These are phyloP conservation scores for Zopfochytrium polystomum DNA, from an alignment of 371 early-diverging fungal genomes.

Conservation along the genomic window DNA sequence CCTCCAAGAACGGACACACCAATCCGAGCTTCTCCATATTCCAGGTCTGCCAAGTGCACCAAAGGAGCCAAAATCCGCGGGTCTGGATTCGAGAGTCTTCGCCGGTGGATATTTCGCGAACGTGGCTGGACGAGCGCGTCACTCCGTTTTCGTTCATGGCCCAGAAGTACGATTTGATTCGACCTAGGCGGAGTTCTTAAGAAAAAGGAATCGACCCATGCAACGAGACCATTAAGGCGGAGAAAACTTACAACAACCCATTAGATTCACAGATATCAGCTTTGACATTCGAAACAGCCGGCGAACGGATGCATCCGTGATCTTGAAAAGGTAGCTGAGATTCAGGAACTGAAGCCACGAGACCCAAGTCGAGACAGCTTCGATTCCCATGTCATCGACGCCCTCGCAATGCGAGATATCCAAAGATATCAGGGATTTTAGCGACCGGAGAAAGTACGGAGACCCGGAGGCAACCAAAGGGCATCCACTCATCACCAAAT, in stretches of 20 bases:
- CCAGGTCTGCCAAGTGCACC: constrained; percentile 41
- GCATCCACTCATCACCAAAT: constrained; percentile 40
- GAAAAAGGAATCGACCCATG: neutral
- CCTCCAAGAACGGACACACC: constrained; percentile 41
- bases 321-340: constrained; percentile 37
- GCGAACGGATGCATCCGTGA: constrained; percentile 39
- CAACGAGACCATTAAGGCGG: neutral
- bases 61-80: constrained; percentile 44
- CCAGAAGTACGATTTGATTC: constrained; percentile 45
- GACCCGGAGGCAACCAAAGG: constrained; percentile 27
- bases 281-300: constrained; percentile 33
- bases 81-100: constrained; percentile 46
- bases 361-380: constrained; percentile 29
- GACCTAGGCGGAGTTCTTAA: constrained; percentile 19
- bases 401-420: constrained; percentile 40
- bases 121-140: constrained; percentile 10
- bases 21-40: constrained; percentile 24
- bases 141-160: constrained; percentile 22
- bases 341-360: constrained; percentile 33
- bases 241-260: constrained; percentile 40
- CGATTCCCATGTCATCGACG: constrained; percentile 38
- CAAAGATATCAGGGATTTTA: constrained; percentile 22
- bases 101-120: constrained; percentile 37
- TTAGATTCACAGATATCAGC: constrained; percentile 31
- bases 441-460: constrained; percentile 21